Percentiles rank a stretch among this genome's conserved stretches.
phyloP scores from a whole-genome alignment of 768 basidiomycete genomes.

The Pluteus cervinus region DNA sequence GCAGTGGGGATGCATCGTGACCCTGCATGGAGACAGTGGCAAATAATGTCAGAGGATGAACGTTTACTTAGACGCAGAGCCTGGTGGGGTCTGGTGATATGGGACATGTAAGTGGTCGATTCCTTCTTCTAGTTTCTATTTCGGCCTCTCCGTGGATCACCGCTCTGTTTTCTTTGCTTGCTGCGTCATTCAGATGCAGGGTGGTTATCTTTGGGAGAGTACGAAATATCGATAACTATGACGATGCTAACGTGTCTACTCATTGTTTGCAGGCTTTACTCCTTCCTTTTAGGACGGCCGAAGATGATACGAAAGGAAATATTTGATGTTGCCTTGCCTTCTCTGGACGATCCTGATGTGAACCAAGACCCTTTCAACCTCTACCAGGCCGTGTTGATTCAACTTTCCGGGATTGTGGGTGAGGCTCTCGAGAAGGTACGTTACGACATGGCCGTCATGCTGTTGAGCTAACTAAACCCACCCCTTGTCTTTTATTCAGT shows the following conservation, averaged over 20 bases:
- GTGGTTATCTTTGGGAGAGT: no score
- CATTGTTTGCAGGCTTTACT: conserved; percentile 26
- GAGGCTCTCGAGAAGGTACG: conserved; percentile 37
- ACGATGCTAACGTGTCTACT: no score
- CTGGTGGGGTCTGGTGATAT: conserved; percentile 38
- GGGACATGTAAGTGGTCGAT: conserved; percentile 36
- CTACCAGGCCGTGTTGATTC: conserved; percentile 30
- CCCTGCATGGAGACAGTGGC: conserved; percentile 34
- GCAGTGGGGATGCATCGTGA: conserved; percentile 40
- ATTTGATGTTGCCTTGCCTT: conserved; percentile 31
- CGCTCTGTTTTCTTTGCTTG: no score
- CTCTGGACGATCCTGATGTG: conserved; percentile 23
- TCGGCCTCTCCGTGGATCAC: no score
- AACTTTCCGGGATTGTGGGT: conserved; percentile 31
- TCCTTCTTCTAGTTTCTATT: no score
- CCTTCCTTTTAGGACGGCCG: conserved; percentile 40
- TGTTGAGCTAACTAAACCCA: neutral
- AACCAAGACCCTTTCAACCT: conserved; percentile 27
- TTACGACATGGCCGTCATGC: neutral
- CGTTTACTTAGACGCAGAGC: conserved; percentile 31
- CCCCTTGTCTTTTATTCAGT: conserved; percentile 15
- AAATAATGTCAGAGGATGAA: conserved; percentile 38
- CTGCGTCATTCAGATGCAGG: no score
- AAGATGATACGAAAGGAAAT: conserved; percentile 30
- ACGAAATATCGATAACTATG: no score